Percentiles rank a stretch among this genome's conserved stretches.
Conservation (phyloP, 2,329 filamentous ascomycete genomes). For the Nothopassalora personata region DNA sequence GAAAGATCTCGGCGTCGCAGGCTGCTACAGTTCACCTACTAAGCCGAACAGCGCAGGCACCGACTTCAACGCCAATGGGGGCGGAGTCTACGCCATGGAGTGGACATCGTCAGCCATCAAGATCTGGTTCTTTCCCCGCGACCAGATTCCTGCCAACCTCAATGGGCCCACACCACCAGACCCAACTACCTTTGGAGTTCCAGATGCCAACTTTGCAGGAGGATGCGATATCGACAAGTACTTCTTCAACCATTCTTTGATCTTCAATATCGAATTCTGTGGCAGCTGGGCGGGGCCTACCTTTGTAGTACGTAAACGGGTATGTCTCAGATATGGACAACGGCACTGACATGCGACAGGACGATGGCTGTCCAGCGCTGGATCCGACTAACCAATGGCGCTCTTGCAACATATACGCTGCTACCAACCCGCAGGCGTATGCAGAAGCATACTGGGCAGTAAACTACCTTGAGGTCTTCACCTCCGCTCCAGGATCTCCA, state of each 20-base stretch:
- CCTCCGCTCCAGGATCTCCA: not conserved
- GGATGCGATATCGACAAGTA: slow-evolving; percentile 34
- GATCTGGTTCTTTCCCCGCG: slow-evolving; percentile 36
- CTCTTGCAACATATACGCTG: slow-evolving; percentile 32
- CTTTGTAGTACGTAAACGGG: not conserved
- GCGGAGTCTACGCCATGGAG: slow-evolving; percentile 36
- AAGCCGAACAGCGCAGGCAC: slow-evolving; percentile 30
- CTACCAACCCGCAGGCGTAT: slow-evolving; percentile 31
- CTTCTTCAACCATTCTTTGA: slow-evolving; percentile 34
- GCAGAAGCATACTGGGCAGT: slow-evolving; percentile 37
- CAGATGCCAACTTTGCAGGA: slow-evolving; percentile 58
- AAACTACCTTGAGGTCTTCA: slow-evolving; percentile 32
- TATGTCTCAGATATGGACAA: not conserved
- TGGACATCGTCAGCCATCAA: slow-evolving; percentile 28
- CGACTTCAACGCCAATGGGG: slow-evolving; percentile 43
- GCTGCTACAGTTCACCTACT: slow-evolving; percentile 48
- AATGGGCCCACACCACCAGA: slow-evolving; percentile 50
- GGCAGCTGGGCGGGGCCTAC: slow-evolving; percentile 34
- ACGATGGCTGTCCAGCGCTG: slow-evolving; percentile 23
- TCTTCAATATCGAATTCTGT: slow-evolving; percentile 35
- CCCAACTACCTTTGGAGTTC: slow-evolving; percentile 57
- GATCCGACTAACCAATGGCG: slow-evolving; percentile 26
- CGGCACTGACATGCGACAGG: not conserved
- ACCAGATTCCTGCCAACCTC: slow-evolving; percentile 32
- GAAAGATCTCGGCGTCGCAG: slow-evolving; percentile 40